phyloP scores from a whole-genome alignment of 495 filamentous ascomycete species.

The Xylaria scruposa region DNA sequence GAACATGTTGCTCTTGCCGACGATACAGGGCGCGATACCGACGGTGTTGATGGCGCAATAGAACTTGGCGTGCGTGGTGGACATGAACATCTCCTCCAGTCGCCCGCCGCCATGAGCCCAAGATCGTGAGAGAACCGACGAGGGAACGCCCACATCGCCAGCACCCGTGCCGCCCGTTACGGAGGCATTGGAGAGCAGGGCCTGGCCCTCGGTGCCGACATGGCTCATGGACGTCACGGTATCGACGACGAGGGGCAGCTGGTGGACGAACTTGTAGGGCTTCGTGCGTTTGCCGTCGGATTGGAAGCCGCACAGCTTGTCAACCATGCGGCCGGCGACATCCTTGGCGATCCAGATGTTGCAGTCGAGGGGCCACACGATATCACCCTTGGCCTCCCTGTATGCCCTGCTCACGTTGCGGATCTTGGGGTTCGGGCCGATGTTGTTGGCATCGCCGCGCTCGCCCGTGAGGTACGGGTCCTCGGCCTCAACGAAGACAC shows the following conservation, averaged over 20 bases:
- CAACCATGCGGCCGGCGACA: conserved; percentile 84
- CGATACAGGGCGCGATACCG: conserved; percentile 86
- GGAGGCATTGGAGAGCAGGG: conserved; percentile 46
- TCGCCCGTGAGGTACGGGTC: conserved; percentile 72
- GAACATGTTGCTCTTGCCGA: conserved; percentile 99
- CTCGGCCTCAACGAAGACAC: conserved; percentile 83
- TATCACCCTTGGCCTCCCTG: conserved; percentile 88
- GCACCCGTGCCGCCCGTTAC: conserved; percentile 37
- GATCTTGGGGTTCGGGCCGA: conserved; percentile 98
- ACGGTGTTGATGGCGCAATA: conserved; percentile 98
- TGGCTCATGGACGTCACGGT: conserved; percentile 52
- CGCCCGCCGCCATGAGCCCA: conserved; percentile 69
- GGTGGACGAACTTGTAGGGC: conserved; percentile 95
- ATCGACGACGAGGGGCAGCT: conserved; percentile 87
- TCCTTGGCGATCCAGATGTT: conserved; percentile 90
- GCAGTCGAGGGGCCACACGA: conserved; percentile 95
- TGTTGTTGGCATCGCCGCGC: conserved; percentile 57
- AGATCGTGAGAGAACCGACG: conserved; percentile 41
- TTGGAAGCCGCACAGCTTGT: conserved; percentile 75
- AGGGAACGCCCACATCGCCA: conserved; percentile 31
- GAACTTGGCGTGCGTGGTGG: conserved; percentile 95
- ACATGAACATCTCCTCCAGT: conserved; percentile 92
- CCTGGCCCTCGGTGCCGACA: conserved; percentile 49
- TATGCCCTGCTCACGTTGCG: conserved; percentile 95
- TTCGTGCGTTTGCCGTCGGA: conserved; percentile 47